Conservation (phyloP, 169 alveolate species). For the Cryptosporidium baileyi region DNA sequence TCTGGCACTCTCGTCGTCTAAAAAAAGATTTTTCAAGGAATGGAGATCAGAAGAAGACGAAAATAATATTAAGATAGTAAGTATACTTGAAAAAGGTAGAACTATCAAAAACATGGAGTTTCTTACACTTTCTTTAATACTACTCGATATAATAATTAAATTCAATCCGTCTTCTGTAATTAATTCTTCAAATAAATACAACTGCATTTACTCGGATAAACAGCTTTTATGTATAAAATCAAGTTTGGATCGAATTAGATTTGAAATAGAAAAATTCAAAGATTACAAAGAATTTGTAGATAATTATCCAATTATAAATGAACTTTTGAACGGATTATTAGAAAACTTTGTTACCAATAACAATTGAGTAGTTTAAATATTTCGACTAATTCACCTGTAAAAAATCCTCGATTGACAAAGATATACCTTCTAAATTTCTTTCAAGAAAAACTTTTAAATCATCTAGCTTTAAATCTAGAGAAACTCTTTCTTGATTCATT, state of each 20-base stretch:
- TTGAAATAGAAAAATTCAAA: neutral
- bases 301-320: neutral
- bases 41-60: constrained; percentile 22
- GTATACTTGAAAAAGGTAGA: neutral
- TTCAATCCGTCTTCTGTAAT: constrained; percentile 11
- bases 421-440: too few relatives aligned
- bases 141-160: constrained; percentile 2
- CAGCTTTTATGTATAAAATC: neutral
- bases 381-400: too few relatives aligned
- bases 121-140: constrained; percentile 9
- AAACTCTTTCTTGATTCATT: too few relatives aligned
- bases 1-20: constrained; percentile 50
- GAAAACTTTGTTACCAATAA: neutral
- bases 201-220: constrained; percentile 5
- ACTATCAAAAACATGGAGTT: constrained; percentile 1
- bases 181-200: neutral
- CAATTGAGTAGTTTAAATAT: neutral
- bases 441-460: too few relatives aligned
- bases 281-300: neutral
- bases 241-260: neutral
- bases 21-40: constrained; percentile 13
- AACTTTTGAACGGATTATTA: constrained; percentile 7
- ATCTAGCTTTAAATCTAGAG: too few relatives aligned
- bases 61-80: constrained; percentile 3
- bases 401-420: too few relatives aligned